phyloP scores from a whole-genome alignment of 768 basidiomycete genomes.

The Porphyrellus cyaneotinctus region DNA sequence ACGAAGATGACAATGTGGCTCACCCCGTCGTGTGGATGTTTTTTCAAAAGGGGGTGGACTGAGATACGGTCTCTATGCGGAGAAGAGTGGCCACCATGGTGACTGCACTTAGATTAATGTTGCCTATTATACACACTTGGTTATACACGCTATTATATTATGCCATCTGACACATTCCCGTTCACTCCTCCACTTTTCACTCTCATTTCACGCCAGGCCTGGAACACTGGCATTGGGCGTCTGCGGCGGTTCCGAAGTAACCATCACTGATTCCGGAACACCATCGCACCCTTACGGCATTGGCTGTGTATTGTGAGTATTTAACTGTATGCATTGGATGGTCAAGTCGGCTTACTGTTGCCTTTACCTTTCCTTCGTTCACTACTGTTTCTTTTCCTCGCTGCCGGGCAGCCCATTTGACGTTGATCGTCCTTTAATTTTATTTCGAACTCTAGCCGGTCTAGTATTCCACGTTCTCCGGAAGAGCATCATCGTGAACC shows the following conservation, averaged over 20 bases:
- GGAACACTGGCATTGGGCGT: background rate
- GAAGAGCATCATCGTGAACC: conserved; percentile 37
- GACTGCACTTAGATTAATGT: background rate
- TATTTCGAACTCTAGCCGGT: conserved; percentile 39
- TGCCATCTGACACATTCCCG: too few species aligned
- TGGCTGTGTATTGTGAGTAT: conserved; percentile 5
- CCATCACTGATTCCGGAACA: conserved; percentile 1
- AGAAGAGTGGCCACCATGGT: background rate
- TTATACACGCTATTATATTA: background rate
- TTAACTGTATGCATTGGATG: conserved; percentile 2
- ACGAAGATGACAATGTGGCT: background rate
- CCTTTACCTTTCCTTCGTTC: background rate
- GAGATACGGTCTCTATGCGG: background rate
- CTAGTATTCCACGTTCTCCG: conserved; percentile 48
- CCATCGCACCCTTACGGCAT: background rate
- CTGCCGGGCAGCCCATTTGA: conserved; percentile 47
- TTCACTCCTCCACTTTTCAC: background rate
- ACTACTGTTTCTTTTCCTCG: background rate
- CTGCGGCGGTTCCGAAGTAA: background rate
- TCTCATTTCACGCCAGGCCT: background rate
- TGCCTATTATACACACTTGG: background rate
- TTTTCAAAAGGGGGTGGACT: background rate
- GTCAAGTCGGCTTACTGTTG: background rate
- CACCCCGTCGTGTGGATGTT: background rate
- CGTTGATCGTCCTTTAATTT: conserved; percentile 65